Conservation (phyloP, 352 stramenopile genomes). For the Phytophthora ohioensis region DNA sequence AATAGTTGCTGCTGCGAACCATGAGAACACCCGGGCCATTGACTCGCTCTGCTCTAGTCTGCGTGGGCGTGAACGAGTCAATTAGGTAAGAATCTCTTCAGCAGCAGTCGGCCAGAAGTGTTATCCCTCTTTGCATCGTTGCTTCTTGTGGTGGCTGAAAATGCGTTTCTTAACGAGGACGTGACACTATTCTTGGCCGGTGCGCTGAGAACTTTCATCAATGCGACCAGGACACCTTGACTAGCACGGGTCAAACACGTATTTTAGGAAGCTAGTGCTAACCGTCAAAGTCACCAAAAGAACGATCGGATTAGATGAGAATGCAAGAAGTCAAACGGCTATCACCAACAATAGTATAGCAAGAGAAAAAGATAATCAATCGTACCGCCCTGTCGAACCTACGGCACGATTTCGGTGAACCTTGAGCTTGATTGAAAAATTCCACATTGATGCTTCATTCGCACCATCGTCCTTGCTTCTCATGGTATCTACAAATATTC, state of each 20-base stretch:
- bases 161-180: conserved; percentile 1
- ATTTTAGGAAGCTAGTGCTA: not conserved
- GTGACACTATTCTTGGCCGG: conserved; percentile 18
- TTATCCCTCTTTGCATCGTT: conserved; percentile 20
- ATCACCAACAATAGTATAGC: conserved; percentile 12
- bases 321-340: not conserved
- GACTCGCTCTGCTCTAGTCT: not conserved
- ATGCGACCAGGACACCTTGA: conserved; percentile 12
- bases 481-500: conserved; percentile 27
- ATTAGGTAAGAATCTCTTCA: not conserved
- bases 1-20: conserved; percentile 17
- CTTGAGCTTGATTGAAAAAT: conserved; percentile 28
- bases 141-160: not conserved
- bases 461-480: conserved; percentile 19
- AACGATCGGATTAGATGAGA: not conserved
- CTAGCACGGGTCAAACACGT: conserved; percentile 4
- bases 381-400: not conserved
- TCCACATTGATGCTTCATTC: conserved; percentile 22
- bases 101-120: conserved; percentile 18
- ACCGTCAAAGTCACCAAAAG: not conserved
- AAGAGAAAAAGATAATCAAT: not conserved
- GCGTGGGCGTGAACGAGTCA: no score
- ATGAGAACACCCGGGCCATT: conserved; percentile 27
- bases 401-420: conserved; percentile 3
- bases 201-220: conserved; percentile 1